Evolutionary conservation across 192 early-diverging fungal species (phyloP).

Genomic region (Helicostylum pulchrum): DNA sequence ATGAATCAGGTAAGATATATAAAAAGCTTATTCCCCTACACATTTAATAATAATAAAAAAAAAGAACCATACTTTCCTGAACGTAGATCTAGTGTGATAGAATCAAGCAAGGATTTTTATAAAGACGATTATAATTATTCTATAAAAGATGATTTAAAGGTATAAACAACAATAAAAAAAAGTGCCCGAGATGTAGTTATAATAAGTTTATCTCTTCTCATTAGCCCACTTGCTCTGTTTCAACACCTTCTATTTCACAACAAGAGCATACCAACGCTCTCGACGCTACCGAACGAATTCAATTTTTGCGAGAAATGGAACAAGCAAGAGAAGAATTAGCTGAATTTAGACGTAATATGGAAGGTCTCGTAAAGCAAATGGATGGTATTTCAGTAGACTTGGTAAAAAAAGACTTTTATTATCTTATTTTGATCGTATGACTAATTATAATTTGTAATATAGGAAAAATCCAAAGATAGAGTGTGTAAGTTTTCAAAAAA

Average conservation of each 20-base stretch:
- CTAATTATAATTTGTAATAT: not conserved
- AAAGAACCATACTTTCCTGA: too few relatives aligned
- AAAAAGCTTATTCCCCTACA: too few relatives aligned
- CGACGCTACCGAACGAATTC: slow-evolving; percentile 15
- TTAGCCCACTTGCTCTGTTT: slow-evolving; percentile 14
- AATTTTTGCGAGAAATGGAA: slow-evolving; percentile 29
- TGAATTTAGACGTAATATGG: slow-evolving; percentile 25
- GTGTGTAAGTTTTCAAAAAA: slow-evolving; percentile 16
- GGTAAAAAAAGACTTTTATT: slow-evolving; percentile 15
- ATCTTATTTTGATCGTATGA: not conserved
- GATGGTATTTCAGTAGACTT: slow-evolving; percentile 23
- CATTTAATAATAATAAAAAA: too few relatives aligned
- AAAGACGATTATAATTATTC: not conserved
- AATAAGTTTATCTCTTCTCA: not conserved
- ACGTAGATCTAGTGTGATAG: not conserved
- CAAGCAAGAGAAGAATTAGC: slow-evolving; percentile 20
- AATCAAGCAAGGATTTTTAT: not conserved
- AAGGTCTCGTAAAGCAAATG: slow-evolving; percentile 26
- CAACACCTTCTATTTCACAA: slow-evolving; percentile 1
- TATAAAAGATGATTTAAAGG: slow-evolving; percentile 2
- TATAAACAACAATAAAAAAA: not conserved
- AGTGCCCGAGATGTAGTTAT: too few relatives aligned
- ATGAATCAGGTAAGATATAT: too few relatives aligned
- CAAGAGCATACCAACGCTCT: not conserved
- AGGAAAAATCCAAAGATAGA: slow-evolving; percentile 18